A percentile compares a stretch with the other conserved stretches of the same genome.
Conservation (phyloP, 208 protist genomes). For the Acanthamoeba sp. region DNA sequence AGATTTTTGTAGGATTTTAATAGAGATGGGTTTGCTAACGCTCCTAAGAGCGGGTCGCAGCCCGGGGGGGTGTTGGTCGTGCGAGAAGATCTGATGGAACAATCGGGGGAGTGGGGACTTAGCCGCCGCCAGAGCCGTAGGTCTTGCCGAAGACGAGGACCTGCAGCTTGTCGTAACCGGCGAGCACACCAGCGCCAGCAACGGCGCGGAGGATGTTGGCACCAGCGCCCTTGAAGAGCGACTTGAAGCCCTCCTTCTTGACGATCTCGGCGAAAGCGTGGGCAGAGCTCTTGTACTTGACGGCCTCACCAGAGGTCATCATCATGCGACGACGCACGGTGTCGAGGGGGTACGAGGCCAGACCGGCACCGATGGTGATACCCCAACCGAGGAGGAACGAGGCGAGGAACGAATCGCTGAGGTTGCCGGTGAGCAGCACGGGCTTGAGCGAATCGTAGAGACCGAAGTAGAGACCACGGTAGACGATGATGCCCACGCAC, state of each 20-base stretch:
- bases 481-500: constrained; percentile 96
- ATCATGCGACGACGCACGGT: constrained; percentile 97
- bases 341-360: constrained; percentile 97
- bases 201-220: constrained; percentile 91
- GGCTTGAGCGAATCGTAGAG: constrained; percentile 93
- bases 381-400: constrained; percentile 88
- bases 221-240: constrained; percentile 94
- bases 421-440: constrained; percentile 77
- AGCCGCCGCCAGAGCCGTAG: background rate
- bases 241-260: constrained; percentile 89
- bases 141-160: constrained; percentile 36
- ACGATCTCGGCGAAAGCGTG: constrained; percentile 89
- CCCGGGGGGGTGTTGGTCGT: no score
- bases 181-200: constrained; percentile 91
- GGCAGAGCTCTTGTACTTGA: constrained; percentile 88
- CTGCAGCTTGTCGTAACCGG: constrained; percentile 91
- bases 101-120: background rate
- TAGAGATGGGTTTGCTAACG: no score
- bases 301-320: constrained; percentile 91
- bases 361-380: constrained; percentile 88
- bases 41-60: no score
- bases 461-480: constrained; percentile 98
- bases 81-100: no score
- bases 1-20: no score
- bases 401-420: background rate